Evolutionary conservation across 805 yeast genomes (phyloP).

Genomic region (Saccharomycopsis microspora): DNA sequence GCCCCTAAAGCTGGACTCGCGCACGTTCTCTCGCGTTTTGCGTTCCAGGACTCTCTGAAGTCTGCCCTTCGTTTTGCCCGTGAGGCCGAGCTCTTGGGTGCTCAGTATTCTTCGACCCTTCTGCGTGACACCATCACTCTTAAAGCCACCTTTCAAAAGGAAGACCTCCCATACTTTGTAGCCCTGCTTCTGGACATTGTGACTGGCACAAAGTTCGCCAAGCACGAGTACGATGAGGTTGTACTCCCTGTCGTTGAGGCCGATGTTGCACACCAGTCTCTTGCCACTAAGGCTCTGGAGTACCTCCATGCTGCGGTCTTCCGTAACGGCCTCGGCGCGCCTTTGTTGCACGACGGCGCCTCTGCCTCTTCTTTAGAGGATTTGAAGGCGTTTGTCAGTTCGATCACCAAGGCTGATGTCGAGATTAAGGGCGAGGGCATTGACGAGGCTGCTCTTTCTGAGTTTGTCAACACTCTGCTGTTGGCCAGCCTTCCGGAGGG

Average conservation of each 20-base stretch:
- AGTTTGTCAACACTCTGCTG: constrained; percentile 55
- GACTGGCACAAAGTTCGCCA: constrained; percentile 61
- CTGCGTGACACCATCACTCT: constrained; percentile 80
- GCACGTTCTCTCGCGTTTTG: constrained; percentile 74
- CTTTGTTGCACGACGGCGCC: constrained; percentile 63
- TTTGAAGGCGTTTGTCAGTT: constrained; percentile 55
- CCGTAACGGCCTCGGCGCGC: constrained; percentile 81
- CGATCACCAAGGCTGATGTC: constrained; percentile 60
- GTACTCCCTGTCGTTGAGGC: constrained; percentile 68
- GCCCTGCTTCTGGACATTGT: constrained; percentile 70
- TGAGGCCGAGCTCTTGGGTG: constrained; percentile 91
- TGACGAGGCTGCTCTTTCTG: constrained; percentile 52
- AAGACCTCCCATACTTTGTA: constrained; percentile 86
- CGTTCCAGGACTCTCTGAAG: constrained; percentile 75
- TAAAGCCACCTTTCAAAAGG: constrained; percentile 72
- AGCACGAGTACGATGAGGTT: constrained; percentile 74
- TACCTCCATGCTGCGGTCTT: constrained; percentile 70
- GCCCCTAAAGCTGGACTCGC: constrained; percentile 66
- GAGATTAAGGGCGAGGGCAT: constrained; percentile 68
- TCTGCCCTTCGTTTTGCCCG: constrained; percentile 89
- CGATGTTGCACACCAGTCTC: constrained; percentile 44
- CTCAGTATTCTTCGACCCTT: constrained; percentile 53
- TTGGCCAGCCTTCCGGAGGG: constrained; percentile 57
- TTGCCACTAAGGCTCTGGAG: constrained; percentile 58
- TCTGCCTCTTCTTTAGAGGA: constrained; percentile 48